Evolutionary conservation across 768 basidiomycete genomes (phyloP), one percentile per base, ranked within the genome.

Genomic region (Thelephora ganbajun): DNA sequence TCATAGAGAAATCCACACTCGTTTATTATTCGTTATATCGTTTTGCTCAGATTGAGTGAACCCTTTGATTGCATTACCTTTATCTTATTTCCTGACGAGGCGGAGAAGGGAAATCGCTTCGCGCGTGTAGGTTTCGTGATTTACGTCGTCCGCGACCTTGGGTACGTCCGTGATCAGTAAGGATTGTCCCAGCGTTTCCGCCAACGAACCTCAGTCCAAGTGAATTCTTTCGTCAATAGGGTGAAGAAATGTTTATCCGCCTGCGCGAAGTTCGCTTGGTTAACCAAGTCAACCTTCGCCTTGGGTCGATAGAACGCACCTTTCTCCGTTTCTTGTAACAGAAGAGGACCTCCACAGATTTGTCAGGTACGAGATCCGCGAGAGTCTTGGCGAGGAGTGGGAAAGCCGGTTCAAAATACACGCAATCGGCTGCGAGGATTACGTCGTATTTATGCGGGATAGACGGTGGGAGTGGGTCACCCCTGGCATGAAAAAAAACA

Each of bases 251-350:
- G 77, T 57, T 79, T 89, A 60, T 94, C 91, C 0, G 88, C 91
- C 89, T 91, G 51, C 30, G 33, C 49, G 33, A 36, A 22, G 45
- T 23, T 11, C 20, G 2, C 13, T 46, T 11, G n/a, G 34, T 20
- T 11, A 39, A 20, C 12, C 18, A 33, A 44, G 23, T 34, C 26
- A 35, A 30, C 3, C 14, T 13, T 12, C 7, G 30, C 16, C 35
- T 26, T 42, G 39, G 18, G 26, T 33, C 47, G 35, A 19, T 34
- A 36, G 18, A 34, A 33, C 59, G 36, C 45, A 83, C 89, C 76
- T 90, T 93, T 65, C 92, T 73, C 46, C 92, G 73, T 59, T 93
- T 94, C 66, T 92, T 92, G 67, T 91, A 94, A 59, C 89, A 92
- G 64, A 97, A 91, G 33, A 94, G 61, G 35, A 93, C 73, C 48